Conservation (phyloP, 768 basidiomycete species). For the Auricularia heimuer region DNA sequence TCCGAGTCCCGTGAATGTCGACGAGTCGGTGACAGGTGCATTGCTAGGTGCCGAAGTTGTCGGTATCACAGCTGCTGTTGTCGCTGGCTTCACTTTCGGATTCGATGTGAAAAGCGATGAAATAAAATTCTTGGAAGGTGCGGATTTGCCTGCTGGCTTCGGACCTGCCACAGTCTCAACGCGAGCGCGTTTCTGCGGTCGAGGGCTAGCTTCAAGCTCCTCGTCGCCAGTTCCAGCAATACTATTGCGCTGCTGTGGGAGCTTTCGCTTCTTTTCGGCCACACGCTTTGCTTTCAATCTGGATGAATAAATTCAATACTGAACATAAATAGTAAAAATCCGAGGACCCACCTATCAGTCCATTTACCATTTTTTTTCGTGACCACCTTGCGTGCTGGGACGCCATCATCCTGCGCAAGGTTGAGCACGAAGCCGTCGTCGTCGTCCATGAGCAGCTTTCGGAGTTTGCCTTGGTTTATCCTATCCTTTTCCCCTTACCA, state of each 20-base stretch:
- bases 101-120: constrained; percentile 87
- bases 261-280: constrained; percentile 45
- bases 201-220: constrained; percentile 18
- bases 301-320: constrained; percentile 9
- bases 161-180: constrained; percentile 14
- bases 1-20: constrained; percentile 74
- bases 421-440: background rate
- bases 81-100: constrained; percentile 49
- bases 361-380: constrained; percentile 28
- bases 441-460: constrained; percentile 15
- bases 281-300: constrained; percentile 71
- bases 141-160: constrained; percentile 17
- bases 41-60: constrained; percentile 53
- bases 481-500: background rate
- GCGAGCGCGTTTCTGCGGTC: constrained; percentile 40
- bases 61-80: constrained; percentile 17
- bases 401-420: too few relatives aligned
- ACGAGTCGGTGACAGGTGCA: constrained; percentile 66
- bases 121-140: constrained; percentile 49
- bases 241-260: constrained; percentile 19
- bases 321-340: constrained; percentile 7
- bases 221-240: background rate
- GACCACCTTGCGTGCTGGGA: constrained; percentile 5
- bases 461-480: background rate
- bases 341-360: constrained; percentile 43